Percentiles rank a stretch among this genome's conserved stretches.
Evolutionary conservation across 2,329 filamentous ascomycete genomes (phyloP).

Genomic region (Fusarium pilosicola): DNA sequence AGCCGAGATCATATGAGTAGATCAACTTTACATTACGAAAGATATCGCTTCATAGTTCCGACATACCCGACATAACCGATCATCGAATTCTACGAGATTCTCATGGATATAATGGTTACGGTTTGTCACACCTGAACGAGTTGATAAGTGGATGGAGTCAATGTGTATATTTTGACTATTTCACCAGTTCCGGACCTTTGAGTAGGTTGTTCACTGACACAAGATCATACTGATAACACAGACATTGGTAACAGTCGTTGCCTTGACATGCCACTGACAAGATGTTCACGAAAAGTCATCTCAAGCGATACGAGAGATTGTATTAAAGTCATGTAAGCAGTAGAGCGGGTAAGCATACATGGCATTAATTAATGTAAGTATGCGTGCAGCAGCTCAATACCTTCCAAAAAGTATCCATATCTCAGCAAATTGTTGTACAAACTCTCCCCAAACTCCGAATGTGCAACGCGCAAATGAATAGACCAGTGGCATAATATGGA

Average conservation of each 20-base stretch:
- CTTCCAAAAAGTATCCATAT: neutral
- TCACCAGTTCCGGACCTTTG: neutral
- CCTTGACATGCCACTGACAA: neutral
- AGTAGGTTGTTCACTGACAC: neutral
- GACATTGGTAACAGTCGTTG: neutral
- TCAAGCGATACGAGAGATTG: neutral
- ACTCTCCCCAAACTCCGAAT: too few relatives aligned
- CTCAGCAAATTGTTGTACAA: neutral
- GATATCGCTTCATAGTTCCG: neutral
- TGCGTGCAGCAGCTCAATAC: neutral
- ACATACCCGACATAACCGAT: conserved; percentile 17
- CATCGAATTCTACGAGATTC: neutral
- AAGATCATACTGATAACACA: neutral
- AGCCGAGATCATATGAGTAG: neutral
- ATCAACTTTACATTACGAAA: neutral
- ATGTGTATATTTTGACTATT: neutral
- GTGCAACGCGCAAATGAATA: neutral
- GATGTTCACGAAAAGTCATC: neutral
- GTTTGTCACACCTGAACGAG: neutral
- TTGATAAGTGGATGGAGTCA: neutral
- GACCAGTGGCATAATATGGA: neutral
- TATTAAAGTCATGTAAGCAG: neutral
- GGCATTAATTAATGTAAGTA: neutral
- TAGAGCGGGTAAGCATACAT: too few relatives aligned
- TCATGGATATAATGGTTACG: neutral